Conservation (phyloP, 331 rosid species). For the Acacia pycnantha region DNA sequence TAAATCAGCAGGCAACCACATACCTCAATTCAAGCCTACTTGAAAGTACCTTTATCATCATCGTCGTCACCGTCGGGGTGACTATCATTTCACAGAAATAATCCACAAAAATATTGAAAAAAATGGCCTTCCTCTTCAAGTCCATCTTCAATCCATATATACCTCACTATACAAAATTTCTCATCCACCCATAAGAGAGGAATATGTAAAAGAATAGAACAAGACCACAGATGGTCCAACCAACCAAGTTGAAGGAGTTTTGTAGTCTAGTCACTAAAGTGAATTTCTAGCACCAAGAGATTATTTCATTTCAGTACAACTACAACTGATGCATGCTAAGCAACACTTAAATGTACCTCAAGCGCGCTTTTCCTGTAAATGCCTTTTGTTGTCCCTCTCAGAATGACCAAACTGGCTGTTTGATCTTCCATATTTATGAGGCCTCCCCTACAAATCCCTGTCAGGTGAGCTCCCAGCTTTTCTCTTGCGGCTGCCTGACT, state of each 20-base stretch:
- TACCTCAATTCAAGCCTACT: neutral
- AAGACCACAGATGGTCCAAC: slow-evolving; percentile 15
- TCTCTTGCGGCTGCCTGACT: slow-evolving; percentile 66
- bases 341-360: slow-evolving; percentile 31
- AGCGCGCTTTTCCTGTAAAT: slow-evolving; percentile 53
- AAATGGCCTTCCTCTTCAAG: slow-evolving; percentile 29
- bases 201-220: slow-evolving; percentile 7
- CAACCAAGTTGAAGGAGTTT: slow-evolving; percentile 25
- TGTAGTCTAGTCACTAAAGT: slow-evolving; percentile 17
- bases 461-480: slow-evolving; percentile 68
- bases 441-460: slow-evolving; percentile 54
- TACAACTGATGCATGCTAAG: neutral
- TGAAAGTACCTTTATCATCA: neutral
- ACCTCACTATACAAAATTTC: slow-evolving; percentile 33
- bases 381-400: slow-evolving; percentile 63
- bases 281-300: slow-evolving; percentile 2
- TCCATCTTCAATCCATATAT: slow-evolving; percentile 26
- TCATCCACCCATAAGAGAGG: slow-evolving; percentile 28
- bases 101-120: slow-evolving; percentile 27
- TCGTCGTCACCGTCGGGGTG: neutral
- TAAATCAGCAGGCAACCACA: neutral
- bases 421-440: slow-evolving; percentile 46
- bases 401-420: neutral
- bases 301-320: neutral
- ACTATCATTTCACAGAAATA: slow-evolving; percentile 25